Base-by-base conservation (phyloP, 331 rosid genomes). In the Acacia concinna region DNA sequence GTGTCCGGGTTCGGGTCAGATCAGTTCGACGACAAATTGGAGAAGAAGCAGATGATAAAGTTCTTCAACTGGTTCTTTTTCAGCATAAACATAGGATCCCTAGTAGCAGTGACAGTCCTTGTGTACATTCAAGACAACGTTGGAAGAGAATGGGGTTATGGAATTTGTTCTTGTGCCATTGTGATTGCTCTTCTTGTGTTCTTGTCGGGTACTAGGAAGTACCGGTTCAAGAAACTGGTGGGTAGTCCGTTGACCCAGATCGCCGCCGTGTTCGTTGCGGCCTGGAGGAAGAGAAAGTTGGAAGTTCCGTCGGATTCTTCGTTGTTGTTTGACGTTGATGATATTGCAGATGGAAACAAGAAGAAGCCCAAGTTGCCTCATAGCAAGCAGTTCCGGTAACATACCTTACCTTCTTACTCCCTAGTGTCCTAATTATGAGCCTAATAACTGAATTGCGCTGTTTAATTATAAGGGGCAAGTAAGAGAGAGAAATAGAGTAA, bases 11-110 rank as follows among this genome's bases (percentile, higher is more conserved):
- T 94, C 3, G 98, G 97, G 2, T 88, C 97, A 0, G 97, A 92
- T 77, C 98, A 94, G 63, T 94, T 94, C 59, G 94, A 94, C 5
- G 98, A 91, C 73, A 59, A 83, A 13, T 76, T 46, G 10, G 99
- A 95, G 83, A 88, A 81, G 67, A 32, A 34, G 3, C 85, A 81
- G 49, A 94, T 94, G 98, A 47, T 77, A 0, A 88, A 78, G 34
- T 94, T 94, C 87, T 92, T 95, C 86, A 90, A 80, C 83, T 95
- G 99, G 99, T 95, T 95, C 93, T 90, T 93, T 87, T 95, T 95
- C 87, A 89, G 90, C 83, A 95, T 95, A 79, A 95, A 96, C 85
- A 69, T 93, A 13, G 99, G 99, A 23, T 90, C 99, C 0, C 86
- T 95, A 3, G 81, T 54, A 0, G 99, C 99, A 0, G 99, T 95